Conservation (phyloP, 345 rosid genomes). For the Eucalyptus curtisii region DNA sequence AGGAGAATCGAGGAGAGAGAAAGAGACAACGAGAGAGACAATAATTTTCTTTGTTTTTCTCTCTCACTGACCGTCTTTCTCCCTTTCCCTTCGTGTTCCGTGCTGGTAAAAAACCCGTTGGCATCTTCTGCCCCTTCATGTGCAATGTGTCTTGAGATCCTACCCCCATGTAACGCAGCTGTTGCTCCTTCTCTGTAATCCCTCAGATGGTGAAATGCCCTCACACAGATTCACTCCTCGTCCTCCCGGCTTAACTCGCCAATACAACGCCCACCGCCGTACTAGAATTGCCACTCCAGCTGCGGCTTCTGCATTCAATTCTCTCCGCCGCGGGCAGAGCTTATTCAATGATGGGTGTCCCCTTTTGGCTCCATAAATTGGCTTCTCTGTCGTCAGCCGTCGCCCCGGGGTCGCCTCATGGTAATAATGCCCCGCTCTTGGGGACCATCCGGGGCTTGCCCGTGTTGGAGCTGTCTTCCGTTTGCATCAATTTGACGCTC, state of each 20-base stretch:
- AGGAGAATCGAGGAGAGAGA: not conserved
- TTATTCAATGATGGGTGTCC: not conserved
- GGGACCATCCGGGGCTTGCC: slow-evolving; percentile 30
- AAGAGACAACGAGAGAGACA: not conserved
- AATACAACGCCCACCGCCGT: not conserved
- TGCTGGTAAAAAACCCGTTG: not conserved
- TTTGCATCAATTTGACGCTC: slow-evolving; percentile 62
- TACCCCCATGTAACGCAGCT: not conserved
- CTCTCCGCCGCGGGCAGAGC: not conserved
- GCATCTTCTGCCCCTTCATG: not conserved
- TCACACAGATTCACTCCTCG: not conserved
- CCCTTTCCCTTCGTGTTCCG: not conserved
- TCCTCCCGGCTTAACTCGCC: not conserved
- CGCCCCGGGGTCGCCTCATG: not conserved
- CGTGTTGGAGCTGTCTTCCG: slow-evolving; percentile 52
- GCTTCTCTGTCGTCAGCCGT: not conserved
- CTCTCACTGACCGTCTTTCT: not conserved
- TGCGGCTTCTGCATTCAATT: slow-evolving; percentile 1
- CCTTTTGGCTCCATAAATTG: not conserved
- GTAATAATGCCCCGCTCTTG: not conserved
- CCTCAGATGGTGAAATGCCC: not conserved
- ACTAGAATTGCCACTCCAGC: not conserved
- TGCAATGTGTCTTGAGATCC: slow-evolving; percentile 4
- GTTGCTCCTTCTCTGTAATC: not conserved
- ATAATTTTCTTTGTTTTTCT: not conserved